Base-by-base conservation (phyloP, 2,329 filamentous ascomycete genomes). In the Claviceps quebecensis region DNA sequence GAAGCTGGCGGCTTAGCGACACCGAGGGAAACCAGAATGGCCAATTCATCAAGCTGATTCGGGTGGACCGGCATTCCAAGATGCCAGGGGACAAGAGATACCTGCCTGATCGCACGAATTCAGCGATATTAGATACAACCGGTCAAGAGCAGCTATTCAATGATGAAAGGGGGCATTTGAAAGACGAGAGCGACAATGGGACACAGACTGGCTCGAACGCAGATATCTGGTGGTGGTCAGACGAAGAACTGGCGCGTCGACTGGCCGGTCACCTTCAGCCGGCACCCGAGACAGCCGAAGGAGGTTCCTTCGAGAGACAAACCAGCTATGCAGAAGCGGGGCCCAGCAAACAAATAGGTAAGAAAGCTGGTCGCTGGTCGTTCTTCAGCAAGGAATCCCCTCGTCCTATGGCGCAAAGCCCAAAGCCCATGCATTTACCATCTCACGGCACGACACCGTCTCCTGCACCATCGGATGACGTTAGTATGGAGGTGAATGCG, bases 241-340 rank as follows among this genome's bases (percentile, higher is more conserved):
- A 77, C 46, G 72, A 72, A 52, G 61, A 58, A 2, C 67, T 73
- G 67, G 73, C 75, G 0, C 55, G 54, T 7, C 68, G 74, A 0
- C 58, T 78, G 11, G 73, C 73, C 11, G 61, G 56, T 4, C 67
- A 70, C 49, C 58, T 78, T 3, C 67, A 70, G 53, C 72, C 73
- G 0, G 56, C 63, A 11, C 55, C 34, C 40, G 56, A 19, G 55
- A 54, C 52, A 2, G 47, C 50, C 7, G 19, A 19, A 19, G 19
- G 19, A 19, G 19, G 19, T 19, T 34, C 47, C 2, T 37, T 62
- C 2, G 59, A 65, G 37, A 57, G 62, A 6, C 59, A 58, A n/a
- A 56, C 60, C 0, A 61, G 68, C 9, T 63, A 63, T 47, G 57
- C 55, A 1, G 59, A 60, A 1, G 60, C 65, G 0, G 63, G 65